These are phyloP conservation scores for Ceratobasidium sp. DNA, from an alignment of 1,284 basidiomycete species.

Conservation along the genomic window DNA sequence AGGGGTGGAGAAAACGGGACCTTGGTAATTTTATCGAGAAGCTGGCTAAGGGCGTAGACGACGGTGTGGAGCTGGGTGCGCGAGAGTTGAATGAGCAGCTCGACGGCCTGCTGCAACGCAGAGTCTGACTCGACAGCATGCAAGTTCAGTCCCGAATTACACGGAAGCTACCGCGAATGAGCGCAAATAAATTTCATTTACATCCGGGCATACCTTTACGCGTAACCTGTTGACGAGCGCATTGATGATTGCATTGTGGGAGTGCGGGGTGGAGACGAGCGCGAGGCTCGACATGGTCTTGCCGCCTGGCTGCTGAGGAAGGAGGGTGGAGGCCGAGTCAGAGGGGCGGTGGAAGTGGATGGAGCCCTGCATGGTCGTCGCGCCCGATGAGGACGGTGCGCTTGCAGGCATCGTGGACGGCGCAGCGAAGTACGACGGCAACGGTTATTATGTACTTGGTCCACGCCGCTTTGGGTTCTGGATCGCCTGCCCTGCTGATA, in stretches of 20 bases:
- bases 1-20: constrained; percentile 56
- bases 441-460: constrained; percentile 8
- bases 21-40: constrained; percentile 80
- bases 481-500: background rate
- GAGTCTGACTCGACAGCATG: constrained; percentile 79
- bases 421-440: too few species aligned
- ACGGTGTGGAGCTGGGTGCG: constrained; percentile 80
- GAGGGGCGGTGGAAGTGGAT: constrained; percentile 14
- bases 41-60: constrained; percentile 77
- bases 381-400: constrained; percentile 8
- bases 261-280: constrained; percentile 20
- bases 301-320: constrained; percentile 12
- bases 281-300: constrained; percentile 42
- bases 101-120: constrained; percentile 76
- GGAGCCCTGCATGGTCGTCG: constrained; percentile 8
- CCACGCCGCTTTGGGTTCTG: background rate
- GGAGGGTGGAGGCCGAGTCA: constrained; percentile 31
- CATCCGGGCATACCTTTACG: constrained; percentile 8
- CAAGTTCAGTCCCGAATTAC: constrained; percentile 79
- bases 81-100: constrained; percentile 81
- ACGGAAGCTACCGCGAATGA: constrained; percentile 71
- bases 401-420: constrained; percentile 3
- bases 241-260: constrained; percentile 36
- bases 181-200: background rate
- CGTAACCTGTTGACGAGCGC: constrained; percentile 35